Evolutionary conservation across 345 rosid species (phyloP).

Genomic region (Ceriops tagal): DNA sequence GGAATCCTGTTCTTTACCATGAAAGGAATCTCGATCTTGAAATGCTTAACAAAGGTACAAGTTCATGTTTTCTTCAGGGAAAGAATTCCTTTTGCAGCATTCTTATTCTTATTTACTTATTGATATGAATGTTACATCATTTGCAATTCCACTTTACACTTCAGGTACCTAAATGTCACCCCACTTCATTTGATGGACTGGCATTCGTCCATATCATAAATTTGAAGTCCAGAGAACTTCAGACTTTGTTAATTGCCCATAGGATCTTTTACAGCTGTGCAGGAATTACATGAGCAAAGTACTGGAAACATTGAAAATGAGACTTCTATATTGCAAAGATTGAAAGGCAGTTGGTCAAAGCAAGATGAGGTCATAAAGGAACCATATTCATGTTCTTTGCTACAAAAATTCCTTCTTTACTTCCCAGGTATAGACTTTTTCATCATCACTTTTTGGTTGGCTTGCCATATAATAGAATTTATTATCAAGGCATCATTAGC

Average conservation of each 20-base stretch:
- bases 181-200: too few species aligned
- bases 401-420: conserved; percentile 58
- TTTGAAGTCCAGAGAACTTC: not conserved
- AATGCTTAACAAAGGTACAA: conserved; percentile 59
- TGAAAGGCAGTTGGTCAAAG: conserved; percentile 55
- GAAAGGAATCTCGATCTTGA: conserved; percentile 53
- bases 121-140: not conserved
- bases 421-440: conserved; percentile 55
- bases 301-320: conserved; percentile 17
- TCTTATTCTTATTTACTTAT: not conserved
- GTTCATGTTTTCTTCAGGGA: not conserved
- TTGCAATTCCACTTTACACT: not conserved
- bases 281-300: conserved; percentile 37
- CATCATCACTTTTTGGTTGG: conserved; percentile 19
- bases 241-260: conserved; percentile 19
- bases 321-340: conserved; percentile 28
- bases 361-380: conserved; percentile 49
- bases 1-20: conserved; percentile 43
- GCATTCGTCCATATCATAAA: not conserved
- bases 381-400: conserved; percentile 39
- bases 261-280: conserved; percentile 43
- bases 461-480: not conserved
- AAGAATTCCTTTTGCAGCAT: not conserved
- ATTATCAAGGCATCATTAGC: not conserved
- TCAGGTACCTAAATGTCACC: not conserved